Base-by-base conservation (phyloP, 1,284 basidiomycete species). In the Fomitopsis schrenkii region DNA sequence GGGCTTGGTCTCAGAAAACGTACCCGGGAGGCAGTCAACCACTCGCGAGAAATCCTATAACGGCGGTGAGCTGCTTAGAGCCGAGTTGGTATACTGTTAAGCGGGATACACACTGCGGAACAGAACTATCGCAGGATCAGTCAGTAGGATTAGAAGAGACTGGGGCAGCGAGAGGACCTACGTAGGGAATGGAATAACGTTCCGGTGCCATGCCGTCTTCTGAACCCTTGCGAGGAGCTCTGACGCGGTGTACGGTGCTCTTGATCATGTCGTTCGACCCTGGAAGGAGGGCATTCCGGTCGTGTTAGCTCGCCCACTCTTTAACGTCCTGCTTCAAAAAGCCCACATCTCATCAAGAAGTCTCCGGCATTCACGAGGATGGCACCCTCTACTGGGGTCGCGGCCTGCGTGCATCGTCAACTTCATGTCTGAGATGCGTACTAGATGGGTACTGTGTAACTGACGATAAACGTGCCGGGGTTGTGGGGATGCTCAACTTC, bases 301-400 rank as follows among this genome's bases (percentile, higher is more conserved):
- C 9, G 38, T 14, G 38, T 40, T 15, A 40, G 38, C 14, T 15
- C 9, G 3, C 38, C 9, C 12, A 12, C 45, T 26, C 6, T 6
- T 4, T 12, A 28, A 7, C 5, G 26, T 46, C 7, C 14, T 19
- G 30, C n/a, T 17, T 33, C 14, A 8, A 10, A 4, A 14, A 2
- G 64, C 64, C 35, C 33, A 72, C 82, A 87, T 64, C 84, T 74
- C 81, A 82, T 83, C 62, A 87, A 69, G 63, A 85, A 81, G 67
- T 87, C 84, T 5, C 83, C 85, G 6, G 84, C 84, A 65, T 87
- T 87, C 58, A 87, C 81, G n/a, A 86, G 74, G 19, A 86, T 72
- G 0, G 83, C 77, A 2, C 80, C 81, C 5, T 78, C 74, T 3
- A 86, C 68, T 0, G 83, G 82, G 2, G 77, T 76, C 6, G 80